These are phyloP conservation scores for Deinandra increscens DNA, from an alignment of 129 eudicot species.

Conservation along the genomic window DNA sequence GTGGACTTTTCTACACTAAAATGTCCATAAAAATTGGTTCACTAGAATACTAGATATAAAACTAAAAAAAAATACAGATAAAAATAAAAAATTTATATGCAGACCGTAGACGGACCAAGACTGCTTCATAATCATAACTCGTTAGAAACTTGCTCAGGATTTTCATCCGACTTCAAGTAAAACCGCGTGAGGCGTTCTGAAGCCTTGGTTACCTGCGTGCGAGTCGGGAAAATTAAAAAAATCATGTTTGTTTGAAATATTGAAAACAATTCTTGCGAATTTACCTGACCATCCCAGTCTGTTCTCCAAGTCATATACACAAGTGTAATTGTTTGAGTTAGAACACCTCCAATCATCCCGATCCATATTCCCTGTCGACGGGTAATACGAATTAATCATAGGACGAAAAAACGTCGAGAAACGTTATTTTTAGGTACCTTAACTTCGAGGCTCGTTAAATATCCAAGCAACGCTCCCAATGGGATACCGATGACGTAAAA, in stretches of 20 bases:
- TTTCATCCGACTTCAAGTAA: slow-evolving; percentile 32
- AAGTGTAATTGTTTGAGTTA: slow-evolving; percentile 41
- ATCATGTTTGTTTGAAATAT: not conserved
- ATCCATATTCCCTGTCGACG: slow-evolving; percentile 57
- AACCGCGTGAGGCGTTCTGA: slow-evolving; percentile 36
- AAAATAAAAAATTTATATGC: not conserved
- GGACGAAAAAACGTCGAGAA: not conserved
- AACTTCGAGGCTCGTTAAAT: slow-evolving; percentile 51
- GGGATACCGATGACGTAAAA: slow-evolving; percentile 64
- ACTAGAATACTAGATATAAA: too few species aligned
- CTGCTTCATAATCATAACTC: not conserved
- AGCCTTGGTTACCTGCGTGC: slow-evolving; percentile 35
- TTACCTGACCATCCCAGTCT: slow-evolving; percentile 65
- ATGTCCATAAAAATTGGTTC: too few species aligned
- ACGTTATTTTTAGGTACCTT: slow-evolving; percentile 38
- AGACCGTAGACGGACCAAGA: not conserved
- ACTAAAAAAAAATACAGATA: too few species aligned
- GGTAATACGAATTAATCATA: not conserved
- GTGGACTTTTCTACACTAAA: too few species aligned
- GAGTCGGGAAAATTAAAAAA: not conserved
- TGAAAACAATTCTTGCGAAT: not conserved
- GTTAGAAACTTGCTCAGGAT: not conserved
- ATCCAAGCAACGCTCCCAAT: slow-evolving; percentile 59
- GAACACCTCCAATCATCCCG: slow-evolving; percentile 60
- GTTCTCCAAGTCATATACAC: slow-evolving; percentile 52